Evolutionary conservation across 148 eudicot genomes (phyloP).

Genomic region (Persicaria tinctoria): DNA sequence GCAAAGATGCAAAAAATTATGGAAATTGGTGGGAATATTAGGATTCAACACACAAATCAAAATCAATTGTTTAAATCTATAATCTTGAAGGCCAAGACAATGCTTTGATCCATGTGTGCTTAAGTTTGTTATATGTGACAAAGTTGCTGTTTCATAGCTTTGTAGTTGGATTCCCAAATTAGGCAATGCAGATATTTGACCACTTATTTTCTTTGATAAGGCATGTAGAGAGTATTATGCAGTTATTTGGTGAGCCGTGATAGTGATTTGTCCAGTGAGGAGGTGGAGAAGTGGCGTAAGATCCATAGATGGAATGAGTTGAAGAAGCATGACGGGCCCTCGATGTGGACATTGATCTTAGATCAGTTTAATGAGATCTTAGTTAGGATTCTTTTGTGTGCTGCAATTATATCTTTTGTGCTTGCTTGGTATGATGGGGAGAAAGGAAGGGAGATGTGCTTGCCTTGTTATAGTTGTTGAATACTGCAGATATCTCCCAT

Average conservation of each 20-base stretch:
- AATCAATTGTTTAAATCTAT: no score
- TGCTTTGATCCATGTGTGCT: background rate
- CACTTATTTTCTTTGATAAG: background rate
- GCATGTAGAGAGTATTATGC: conserved; percentile 13
- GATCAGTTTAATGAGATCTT: conserved; percentile 25
- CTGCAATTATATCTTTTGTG: conserved; percentile 22
- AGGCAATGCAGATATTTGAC: no score
- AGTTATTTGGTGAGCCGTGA: background rate
- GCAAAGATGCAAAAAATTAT: no score
- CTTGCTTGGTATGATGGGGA: conserved; percentile 24
- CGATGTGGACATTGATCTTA: conserved; percentile 14
- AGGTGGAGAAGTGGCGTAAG: conserved; percentile 14
- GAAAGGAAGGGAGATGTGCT: conserved; percentile 13
- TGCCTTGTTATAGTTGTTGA: no score
- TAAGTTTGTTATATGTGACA: no score
- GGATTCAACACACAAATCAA: no score
- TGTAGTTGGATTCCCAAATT: background rate
- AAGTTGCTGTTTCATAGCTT: no score
- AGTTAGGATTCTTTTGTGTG: conserved; percentile 19
- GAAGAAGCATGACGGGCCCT: conserved; percentile 27
- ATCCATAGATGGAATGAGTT: conserved; percentile 20
- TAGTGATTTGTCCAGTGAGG: conserved; percentile 7
- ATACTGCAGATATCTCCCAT: no score
- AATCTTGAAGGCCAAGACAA: background rate
- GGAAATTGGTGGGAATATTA: no score